A percentile compares a stretch with the other conserved stretches of the same genome.
phyloP scores from a whole-genome alignment of 2,329 filamentous ascomycete species.

The Xylaria multiplex region DNA sequence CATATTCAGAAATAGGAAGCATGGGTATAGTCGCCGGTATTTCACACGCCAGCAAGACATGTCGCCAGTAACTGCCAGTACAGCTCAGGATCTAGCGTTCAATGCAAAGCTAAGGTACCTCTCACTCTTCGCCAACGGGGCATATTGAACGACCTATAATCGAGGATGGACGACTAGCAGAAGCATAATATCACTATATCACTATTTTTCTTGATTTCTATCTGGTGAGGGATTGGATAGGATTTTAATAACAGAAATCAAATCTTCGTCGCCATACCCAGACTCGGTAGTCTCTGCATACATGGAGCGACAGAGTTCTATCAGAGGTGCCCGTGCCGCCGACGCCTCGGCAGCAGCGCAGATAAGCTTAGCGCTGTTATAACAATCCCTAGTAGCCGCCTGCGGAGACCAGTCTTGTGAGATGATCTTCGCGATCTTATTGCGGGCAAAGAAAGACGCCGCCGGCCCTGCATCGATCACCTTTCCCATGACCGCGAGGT shows the following conservation, averaged over 20 bases:
- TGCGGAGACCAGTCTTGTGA: conserved; percentile 48
- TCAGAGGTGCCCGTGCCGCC: conserved; percentile 39
- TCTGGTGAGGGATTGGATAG: conserved; percentile 6
- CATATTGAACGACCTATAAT: neutral
- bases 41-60: neutral
- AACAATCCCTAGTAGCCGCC: conserved; percentile 47
- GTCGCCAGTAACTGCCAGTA: neutral
- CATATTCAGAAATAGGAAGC: neutral
- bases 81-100: neutral
- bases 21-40: neutral
- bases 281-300: conserved; percentile 41
- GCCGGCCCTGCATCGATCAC: conserved; percentile 48
- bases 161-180: neutral
- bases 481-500: conserved; percentile 45
- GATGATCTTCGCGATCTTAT: conserved; percentile 48
- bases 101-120: neutral
- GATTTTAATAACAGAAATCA: conserved; percentile 45
- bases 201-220: neutral
- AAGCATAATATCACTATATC: neutral
- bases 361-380: conserved; percentile 47
- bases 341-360: conserved; percentile 39
- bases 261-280: conserved; percentile 44
- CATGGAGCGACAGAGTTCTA: conserved; percentile 39
- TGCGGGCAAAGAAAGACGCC: conserved; percentile 47
- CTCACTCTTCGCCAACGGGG: neutral